Base-by-base conservation (phyloP, 306 rosid species). In the Prunus salicina region DNA sequence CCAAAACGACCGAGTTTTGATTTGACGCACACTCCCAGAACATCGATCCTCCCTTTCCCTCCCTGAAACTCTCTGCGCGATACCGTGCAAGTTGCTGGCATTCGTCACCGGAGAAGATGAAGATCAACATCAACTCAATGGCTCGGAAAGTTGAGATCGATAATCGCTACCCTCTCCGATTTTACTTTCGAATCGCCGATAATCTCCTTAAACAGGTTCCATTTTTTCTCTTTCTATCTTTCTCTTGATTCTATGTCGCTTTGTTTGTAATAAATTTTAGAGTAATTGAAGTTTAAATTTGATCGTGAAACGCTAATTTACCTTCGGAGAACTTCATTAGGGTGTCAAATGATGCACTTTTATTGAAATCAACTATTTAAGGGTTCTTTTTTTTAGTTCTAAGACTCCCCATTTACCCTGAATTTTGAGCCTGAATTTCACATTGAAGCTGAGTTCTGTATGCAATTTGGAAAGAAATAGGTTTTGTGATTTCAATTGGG, bases 181-280 rank as follows among this genome's bases (percentile, higher is more conserved):
- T 89, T 69, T 96, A 96, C 82, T 91, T 89, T 55, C 92, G 99
- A 27, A 96, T 96, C 75, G 98, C 99, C 60, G 97, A 92, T 84
- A 91, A 86, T 60, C 98, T 96, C 74, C 92, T 96, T 85, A 89
- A 88, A 72, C 98, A 96, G 99, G 99, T 92, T 41, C 62, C 9
- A 14, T 34, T 32, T 16, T 16, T 5, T 67, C 60, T 57, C 1
- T 51, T 16, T 34, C 51, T 32, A 32, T 32, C 38, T 16, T 7
- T 67, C 60, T 49, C 1, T 51, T 16, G 27, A 10, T 30, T 57
- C 34, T 53, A 20, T 30, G 46, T 46, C 19, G 20, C 25, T 79
- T 57, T 28, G 65, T 2, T 62, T 27, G 64, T 18, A 7, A 8
- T 74, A 25, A 47, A 9, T 12, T 28, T 18, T 6, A 19, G 49